These are phyloP conservation scores for Aristolochia fimbriata DNA, from an alignment of 164 flowering plant genomes.

Conservation along the genomic window DNA sequence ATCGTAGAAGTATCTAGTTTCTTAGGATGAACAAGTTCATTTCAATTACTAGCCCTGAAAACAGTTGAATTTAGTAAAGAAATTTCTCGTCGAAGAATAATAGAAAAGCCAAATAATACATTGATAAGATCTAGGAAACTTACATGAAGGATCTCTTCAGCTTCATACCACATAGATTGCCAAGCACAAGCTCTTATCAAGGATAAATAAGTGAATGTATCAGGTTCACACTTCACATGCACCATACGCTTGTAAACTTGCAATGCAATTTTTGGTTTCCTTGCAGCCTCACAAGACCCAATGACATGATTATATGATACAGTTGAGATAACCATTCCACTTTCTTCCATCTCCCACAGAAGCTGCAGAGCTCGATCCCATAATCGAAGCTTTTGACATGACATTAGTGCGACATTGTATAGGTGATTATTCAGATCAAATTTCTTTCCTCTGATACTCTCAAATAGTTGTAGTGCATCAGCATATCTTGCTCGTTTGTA, in stretches of 20 bases:
- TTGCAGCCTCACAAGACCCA: constrained; percentile 72
- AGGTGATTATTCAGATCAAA: constrained; percentile 37
- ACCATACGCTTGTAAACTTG: constrained; percentile 82
- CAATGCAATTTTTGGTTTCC: constrained; percentile 67
- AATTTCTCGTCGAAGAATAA: not conserved
- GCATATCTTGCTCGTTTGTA: constrained; percentile 40
- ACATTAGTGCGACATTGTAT: constrained; percentile 58
- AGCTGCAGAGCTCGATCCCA: constrained; percentile 82
- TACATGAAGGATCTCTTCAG: constrained; percentile 60
- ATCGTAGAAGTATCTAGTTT: too few relatives aligned
- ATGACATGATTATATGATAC: constrained; percentile 71
- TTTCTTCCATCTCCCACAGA: constrained; percentile 76
- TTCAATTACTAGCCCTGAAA: not conserved
- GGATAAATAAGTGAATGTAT: constrained; percentile 65
- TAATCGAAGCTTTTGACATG: constrained; percentile 60
- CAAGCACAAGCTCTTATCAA: constrained; percentile 68
- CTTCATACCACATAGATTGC: constrained; percentile 75
- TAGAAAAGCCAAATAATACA: not conserved
- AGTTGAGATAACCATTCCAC: constrained; percentile 37
- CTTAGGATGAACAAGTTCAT: too few relatives aligned
- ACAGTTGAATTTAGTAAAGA: not conserved
- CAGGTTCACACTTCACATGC: constrained; percentile 45
- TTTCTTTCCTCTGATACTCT: constrained; percentile 32
- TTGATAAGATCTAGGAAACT: constrained; percentile 11
- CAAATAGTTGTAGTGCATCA: constrained; percentile 65